phyloP scores from a whole-genome alignment of 1,284 basidiomycete species.

The Sporisorium sorghi region DNA sequence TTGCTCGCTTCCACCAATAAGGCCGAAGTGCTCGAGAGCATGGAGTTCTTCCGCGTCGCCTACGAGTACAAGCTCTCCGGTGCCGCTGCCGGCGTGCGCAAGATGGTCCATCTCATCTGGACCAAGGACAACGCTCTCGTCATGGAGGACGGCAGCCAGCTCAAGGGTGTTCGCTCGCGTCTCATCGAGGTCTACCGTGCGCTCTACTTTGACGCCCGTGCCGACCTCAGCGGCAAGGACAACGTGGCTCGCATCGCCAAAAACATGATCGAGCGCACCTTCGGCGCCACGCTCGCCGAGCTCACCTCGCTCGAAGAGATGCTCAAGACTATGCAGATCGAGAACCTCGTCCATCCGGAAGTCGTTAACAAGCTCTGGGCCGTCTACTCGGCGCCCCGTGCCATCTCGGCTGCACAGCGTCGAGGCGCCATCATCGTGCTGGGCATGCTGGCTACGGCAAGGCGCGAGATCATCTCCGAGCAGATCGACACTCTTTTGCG shows the following conservation, averaged over 20 bases:
- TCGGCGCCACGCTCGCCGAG: conserved; percentile 86
- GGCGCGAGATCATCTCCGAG: conserved; percentile 85
- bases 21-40: conserved; percentile 91
- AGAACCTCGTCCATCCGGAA: conserved; percentile 82
- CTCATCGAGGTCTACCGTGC: conserved; percentile 89
- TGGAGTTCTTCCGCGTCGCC: conserved; percentile 91
- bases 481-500: conserved; percentile 85
- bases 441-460: conserved; percentile 92
- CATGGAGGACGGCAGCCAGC: conserved; percentile 80
- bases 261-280: conserved; percentile 81
- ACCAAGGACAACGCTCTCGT: conserved; percentile 90
- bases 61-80: conserved; percentile 84
- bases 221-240: conserved; percentile 78
- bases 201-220: conserved; percentile 80
- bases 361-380: conserved; percentile 93
- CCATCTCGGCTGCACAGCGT: conserved; percentile 80
- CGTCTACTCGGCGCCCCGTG: conserved; percentile 76
- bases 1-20: conserved; percentile 91
- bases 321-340: conserved; percentile 90
- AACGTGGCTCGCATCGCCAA: conserved; percentile 95
- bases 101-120: conserved; percentile 98
- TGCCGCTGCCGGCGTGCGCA: conserved; percentile 79
- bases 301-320: conserved; percentile 95
- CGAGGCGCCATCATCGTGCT: conserved; percentile 93
- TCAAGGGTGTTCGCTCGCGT: conserved; percentile 87